These are phyloP conservation scores for Aureococcus anophagefferens DNA, from an alignment of 108 stramenopile species.

Conservation along the genomic window DNA sequence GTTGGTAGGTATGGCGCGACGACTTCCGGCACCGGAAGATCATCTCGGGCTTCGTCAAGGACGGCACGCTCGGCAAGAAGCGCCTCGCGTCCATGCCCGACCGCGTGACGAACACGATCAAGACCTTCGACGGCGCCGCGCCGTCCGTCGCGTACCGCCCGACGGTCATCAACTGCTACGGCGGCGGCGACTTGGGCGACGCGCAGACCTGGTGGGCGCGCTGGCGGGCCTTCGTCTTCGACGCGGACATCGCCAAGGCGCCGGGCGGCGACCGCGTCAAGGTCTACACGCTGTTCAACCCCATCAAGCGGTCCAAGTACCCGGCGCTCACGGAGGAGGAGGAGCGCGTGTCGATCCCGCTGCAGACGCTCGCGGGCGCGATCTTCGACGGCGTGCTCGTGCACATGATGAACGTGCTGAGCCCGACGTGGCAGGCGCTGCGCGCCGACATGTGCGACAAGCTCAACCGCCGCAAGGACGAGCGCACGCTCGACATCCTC, in stretches of 20 bases:
- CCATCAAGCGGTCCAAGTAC: constrained; percentile 77
- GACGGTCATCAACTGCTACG: constrained; percentile 89
- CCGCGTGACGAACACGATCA: constrained; percentile 84
- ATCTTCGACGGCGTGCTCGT: constrained; percentile 86
- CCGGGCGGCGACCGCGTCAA: constrained; percentile 42
- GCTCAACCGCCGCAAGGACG: constrained; percentile 72
- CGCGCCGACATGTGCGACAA: constrained; percentile 71
- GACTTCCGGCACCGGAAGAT: constrained; percentile 77
- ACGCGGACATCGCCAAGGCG: constrained; percentile 47
- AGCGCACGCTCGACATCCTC: constrained; percentile 73
- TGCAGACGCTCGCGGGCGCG: constrained; percentile 83
- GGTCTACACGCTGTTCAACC: constrained; percentile 67
- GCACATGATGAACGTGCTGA: constrained; percentile 84
- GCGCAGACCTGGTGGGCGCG: constrained; percentile 69
- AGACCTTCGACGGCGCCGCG: constrained; percentile 35
- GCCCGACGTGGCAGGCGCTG: constrained; percentile 70
- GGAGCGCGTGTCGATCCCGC: constrained; percentile 70
- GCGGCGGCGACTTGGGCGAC: constrained; percentile 50
- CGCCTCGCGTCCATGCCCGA: constrained; percentile 88
- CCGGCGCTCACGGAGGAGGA: constrained; percentile 79
- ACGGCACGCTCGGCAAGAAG: constrained; percentile 67
- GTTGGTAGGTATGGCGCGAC: constrained; percentile 63
- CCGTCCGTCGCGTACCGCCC: constrained; percentile 73
- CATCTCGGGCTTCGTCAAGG: constrained; percentile 74
- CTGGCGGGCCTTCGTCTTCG: constrained; percentile 83